Evolutionary conservation across 768 basidiomycete species (phyloP).

Genomic region (Phanerodontia chrysosporium): DNA sequence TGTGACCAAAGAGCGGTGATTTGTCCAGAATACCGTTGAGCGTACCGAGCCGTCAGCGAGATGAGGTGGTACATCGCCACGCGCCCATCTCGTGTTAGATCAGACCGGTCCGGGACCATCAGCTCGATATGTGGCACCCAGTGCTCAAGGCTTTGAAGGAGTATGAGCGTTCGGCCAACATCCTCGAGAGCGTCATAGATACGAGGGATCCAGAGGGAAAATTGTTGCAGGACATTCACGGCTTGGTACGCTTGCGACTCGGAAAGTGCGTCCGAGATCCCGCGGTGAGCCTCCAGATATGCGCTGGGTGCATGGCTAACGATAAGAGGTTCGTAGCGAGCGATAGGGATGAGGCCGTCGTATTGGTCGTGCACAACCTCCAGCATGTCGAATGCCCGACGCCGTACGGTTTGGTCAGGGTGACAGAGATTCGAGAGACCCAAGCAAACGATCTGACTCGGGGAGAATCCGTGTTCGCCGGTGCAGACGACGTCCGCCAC

Average conservation of each 20-base stretch:
- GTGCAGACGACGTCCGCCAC: constrained; percentile 66
- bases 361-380: constrained; percentile 67
- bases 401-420: constrained; percentile 55
- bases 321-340: constrained; percentile 69
- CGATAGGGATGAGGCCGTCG: constrained; percentile 63
- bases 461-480: constrained; percentile 53
- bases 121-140: constrained; percentile 81
- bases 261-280: constrained; percentile 75
- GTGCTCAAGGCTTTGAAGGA: constrained; percentile 76
- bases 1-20: constrained; percentile 75
- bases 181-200: constrained; percentile 47
- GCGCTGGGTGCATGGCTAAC: constrained; percentile 70
- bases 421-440: constrained; percentile 85
- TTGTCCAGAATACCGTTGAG: constrained; percentile 73
- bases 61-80: constrained; percentile 76
- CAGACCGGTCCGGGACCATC: constrained; percentile 52
- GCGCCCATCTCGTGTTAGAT: constrained; percentile 54
- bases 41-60: constrained; percentile 74
- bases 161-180: constrained; percentile 40
- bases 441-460: constrained; percentile 71
- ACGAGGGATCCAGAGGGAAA: constrained; percentile 69
- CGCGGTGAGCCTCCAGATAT: constrained; percentile 76
- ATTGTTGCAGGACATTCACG: constrained; percentile 60
- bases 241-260: constrained; percentile 69
- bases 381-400: constrained; percentile 74